Conservation (phyloP, 805 yeast species). For the Candida sonorensis region DNA sequence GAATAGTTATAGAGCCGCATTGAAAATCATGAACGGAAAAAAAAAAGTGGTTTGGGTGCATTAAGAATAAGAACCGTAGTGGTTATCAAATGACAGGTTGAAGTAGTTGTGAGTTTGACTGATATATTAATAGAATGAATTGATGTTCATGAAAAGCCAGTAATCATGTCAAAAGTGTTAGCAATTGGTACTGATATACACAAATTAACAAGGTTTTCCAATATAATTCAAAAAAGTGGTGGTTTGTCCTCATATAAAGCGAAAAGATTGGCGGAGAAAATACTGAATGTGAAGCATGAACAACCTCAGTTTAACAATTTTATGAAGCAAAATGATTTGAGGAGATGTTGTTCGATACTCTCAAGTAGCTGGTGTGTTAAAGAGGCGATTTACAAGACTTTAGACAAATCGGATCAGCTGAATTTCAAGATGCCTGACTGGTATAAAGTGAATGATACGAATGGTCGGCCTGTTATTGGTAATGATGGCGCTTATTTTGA, state of each 20-base stretch:
- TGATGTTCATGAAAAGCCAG: too few relatives aligned
- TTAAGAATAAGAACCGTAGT: too few relatives aligned
- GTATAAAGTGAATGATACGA: slow-evolving; percentile 37
- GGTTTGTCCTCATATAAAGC: slow-evolving; percentile 29
- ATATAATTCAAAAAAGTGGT: slow-evolving; percentile 31
- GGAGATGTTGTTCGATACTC: slow-evolving; percentile 29
- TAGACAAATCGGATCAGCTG: slow-evolving; percentile 43
- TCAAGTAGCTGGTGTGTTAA: slow-evolving; percentile 68
- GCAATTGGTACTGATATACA: slow-evolving; percentile 58
- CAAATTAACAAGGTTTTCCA: slow-evolving; percentile 36
- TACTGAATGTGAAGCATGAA: slow-evolving; percentile 44
- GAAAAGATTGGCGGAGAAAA: slow-evolving; percentile 34
- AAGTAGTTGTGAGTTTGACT: too few relatives aligned
- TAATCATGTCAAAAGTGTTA: slow-evolving; percentile 28
- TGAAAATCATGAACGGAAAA: too few relatives aligned
- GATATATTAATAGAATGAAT: background rate
- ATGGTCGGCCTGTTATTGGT: slow-evolving; percentile 38
- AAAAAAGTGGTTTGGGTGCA: too few relatives aligned
- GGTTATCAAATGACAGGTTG: too few relatives aligned
- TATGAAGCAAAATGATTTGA: slow-evolving; percentile 12
- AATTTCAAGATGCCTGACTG: slow-evolving; percentile 51
- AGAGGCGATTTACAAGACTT: slow-evolving; percentile 64
- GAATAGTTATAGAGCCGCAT: too few relatives aligned
- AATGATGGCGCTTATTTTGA: too few relatives aligned
- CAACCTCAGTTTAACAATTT: slow-evolving; percentile 27